Evolutionary conservation across 2,329 filamentous ascomycete species (phyloP).

Genomic region (Aspergillus tamarii): DNA sequence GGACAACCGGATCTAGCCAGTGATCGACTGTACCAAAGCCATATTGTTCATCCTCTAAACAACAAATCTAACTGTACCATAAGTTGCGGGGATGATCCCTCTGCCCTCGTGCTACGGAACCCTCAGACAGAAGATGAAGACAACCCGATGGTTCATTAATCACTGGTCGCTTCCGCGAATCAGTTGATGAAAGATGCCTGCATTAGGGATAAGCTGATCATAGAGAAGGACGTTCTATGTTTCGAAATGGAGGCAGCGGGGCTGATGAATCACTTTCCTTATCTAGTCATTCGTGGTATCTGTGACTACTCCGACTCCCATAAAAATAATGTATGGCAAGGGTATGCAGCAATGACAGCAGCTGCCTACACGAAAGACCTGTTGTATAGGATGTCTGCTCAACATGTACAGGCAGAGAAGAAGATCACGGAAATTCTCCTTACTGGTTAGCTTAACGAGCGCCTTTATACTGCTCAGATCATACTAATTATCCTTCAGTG

Average conservation of each 20-base stretch:
- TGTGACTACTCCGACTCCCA: conserved; percentile 3
- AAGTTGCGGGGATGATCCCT: no score
- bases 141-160: neutral
- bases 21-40: no score
- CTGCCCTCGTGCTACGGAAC: neutral
- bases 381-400: neutral
- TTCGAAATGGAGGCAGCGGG: neutral
- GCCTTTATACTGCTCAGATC: neutral
- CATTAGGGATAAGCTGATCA: neutral
- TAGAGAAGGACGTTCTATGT: neutral
- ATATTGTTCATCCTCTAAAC: no score
- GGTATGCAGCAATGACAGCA: conserved; percentile 10
- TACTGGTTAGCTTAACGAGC: neutral
- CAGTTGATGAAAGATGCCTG: neutral
- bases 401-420: neutral
- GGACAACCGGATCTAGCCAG: no score
- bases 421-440: neutral
- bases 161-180: neutral
- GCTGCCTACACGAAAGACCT: conserved; percentile 12
- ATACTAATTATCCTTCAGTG: neutral
- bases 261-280: neutral
- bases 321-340: conserved; percentile 6
- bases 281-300: conserved; percentile 5
- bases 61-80: no score
- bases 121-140: neutral